Evolutionary conservation across 768 basidiomycete species (phyloP).

Genomic region (Amanita thiersii): DNA sequence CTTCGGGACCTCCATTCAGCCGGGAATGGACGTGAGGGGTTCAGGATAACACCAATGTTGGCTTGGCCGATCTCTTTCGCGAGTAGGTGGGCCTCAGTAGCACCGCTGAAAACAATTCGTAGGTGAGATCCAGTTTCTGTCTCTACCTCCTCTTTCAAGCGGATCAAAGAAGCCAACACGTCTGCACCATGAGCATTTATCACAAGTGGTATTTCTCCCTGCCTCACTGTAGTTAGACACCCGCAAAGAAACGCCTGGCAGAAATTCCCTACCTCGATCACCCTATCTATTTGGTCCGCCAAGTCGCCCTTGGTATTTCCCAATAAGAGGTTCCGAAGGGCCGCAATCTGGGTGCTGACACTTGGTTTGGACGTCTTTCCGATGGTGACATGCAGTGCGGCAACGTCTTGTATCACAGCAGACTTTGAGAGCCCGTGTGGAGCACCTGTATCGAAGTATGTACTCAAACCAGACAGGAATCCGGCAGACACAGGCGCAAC

Average conservation of each 20-base stretch:
- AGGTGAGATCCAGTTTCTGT: conserved; percentile 28
- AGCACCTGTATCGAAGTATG: conserved; percentile 48
- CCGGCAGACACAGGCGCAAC: conserved; percentile 42
- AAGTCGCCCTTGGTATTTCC: conserved; percentile 30
- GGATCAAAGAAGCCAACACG: conserved; percentile 55
- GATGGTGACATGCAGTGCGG: conserved; percentile 57
- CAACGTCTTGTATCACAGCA: conserved; percentile 51
- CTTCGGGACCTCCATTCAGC: conserved; percentile 53
- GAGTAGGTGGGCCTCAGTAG: conserved; percentile 61
- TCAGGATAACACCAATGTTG: conserved; percentile 61
- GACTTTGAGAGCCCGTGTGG: conserved; percentile 45
- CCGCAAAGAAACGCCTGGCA: not conserved
- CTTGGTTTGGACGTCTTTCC: conserved; percentile 33
- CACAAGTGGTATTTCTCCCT: conserved; percentile 56
- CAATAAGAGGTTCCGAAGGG: conserved; percentile 44
- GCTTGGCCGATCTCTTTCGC: conserved; percentile 65
- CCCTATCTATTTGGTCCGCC: conserved; percentile 32
- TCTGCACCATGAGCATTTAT: conserved; percentile 60
- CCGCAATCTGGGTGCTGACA: conserved; percentile 61
- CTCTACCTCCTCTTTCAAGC: conserved; percentile 59
- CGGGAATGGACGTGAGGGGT: conserved; percentile 64
- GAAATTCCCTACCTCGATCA: conserved; percentile 30
- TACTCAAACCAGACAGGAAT: conserved; percentile 50
- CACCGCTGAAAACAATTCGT: conserved; percentile 46
- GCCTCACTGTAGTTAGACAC: conserved; percentile 3